Evolutionary conservation across 78 protist species (phyloP), one percentile per base, ranked within the genome.

Genomic region (Anaeramoeba flamelloides): DNA sequence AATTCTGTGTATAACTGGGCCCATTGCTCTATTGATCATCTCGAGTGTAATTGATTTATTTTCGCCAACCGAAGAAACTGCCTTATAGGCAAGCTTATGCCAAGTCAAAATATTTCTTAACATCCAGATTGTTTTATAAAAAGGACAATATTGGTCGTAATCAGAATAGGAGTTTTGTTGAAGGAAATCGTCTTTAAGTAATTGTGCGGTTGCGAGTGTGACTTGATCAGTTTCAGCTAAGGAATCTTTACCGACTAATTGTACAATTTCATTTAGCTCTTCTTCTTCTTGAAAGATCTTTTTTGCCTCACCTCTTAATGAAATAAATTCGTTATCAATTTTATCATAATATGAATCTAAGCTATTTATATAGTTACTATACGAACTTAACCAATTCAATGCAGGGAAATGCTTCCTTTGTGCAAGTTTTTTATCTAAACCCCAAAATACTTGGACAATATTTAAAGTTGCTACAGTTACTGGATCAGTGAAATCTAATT

Each of bases 321-420:
- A 40, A 36, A 89, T 81, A 79, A 92, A 95, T 69, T 93, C 96
- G 4, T 90, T 38, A 84, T 94, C 90, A 84, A 84, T 36, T 32
- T 39, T 22, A 38, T 93, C 91, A 84, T 92, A 98, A 86, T 79
- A 95, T 31, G 92, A 78, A 78, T 90, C 93, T 37, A 98, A 90
- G 36, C 93, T 74, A 4, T 84, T 80, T 65, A 33, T 2, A 4
- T 22, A 38, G 3, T 94, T 95, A 38, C 93, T 88, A 93, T 91
- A 94, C 36, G 93, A 86, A 36, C 86, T 41, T 22, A 80, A 65
- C 99, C 99, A 98, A 90, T 97, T 93, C 87, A 98, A 91, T 0
- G 99, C 90, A 32, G 99, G 99, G 95, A 98, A 98, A 86, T 98
- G 99, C 96, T 98, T 98, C 79, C 99, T 90, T 90, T 97, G 99